Evolutionary conservation across 2,329 filamentous ascomycete species (phyloP), one percentile per base, ranked within the genome.

Genomic region (Arthrobotrys iridis): DNA sequence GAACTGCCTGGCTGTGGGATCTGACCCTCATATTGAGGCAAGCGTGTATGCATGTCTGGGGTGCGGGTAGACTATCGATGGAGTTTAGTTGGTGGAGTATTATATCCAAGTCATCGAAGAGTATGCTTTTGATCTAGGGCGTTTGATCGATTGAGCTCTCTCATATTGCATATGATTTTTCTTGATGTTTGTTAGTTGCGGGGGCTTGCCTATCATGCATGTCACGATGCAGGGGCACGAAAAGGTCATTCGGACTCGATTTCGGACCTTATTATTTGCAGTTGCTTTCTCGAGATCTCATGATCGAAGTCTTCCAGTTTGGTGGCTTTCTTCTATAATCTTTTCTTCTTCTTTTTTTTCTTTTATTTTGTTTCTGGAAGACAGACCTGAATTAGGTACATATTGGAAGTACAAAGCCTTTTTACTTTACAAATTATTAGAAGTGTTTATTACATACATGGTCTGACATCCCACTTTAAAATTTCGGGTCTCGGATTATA

Each of bases 141-240:
- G 48, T 50, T 57, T 28, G 62, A 66, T 67, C 48, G 55, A 37
- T 68, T 37, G 52, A 68, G 57, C 58, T 63, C 58, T 63, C 37
- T 48, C 24, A 55, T 62, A 22, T 55, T 60, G 22, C 15, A 22
- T 11, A 22, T 52, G 24, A 5, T 18, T 26, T 30, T 15, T 15
- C 20, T 13, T 30, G 28, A 33, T 52, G 55, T 26, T 60, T 58
- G 35, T 20, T n/a, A n/a, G n/a, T 46, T 15, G 59, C 46, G 58
- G 37, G 50, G 40, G 37, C 43, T n/a, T n/a, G n/a, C n/a, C n/a
- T 30, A 2, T 65, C 37, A 57, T 70, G 58, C 65, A 70, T 43
- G 65, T 55, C 33, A 6, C 28, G 18, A 57, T 70, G 58, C 65
- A 70, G 55, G 65, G 63, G 48, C 37, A 41, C 50, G 18, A 55